Evolutionary conservation across 139 green algal genomes (phyloP).

Genomic region (Coelastrella sp.): DNA sequence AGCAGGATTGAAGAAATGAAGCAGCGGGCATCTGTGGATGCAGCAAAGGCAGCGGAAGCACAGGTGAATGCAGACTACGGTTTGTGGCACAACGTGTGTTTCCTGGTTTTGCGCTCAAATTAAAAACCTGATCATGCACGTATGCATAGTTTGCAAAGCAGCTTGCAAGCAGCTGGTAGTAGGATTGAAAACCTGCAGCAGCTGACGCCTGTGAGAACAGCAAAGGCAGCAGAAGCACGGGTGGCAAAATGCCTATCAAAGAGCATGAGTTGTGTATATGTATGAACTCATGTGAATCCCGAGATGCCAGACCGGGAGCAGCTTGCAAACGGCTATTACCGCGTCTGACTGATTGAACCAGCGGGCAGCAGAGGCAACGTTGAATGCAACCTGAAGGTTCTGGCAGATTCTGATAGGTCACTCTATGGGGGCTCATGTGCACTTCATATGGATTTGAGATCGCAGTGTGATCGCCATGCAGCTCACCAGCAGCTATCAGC

Average conservation of each 20-base stretch:
- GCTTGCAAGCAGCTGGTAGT: not conserved
- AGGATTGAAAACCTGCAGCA: too few relatives aligned
- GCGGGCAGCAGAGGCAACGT: constrained; percentile 35
- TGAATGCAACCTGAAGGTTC: too few relatives aligned
- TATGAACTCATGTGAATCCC: too few relatives aligned
- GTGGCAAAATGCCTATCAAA: too few relatives aligned
- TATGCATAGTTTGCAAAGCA: too few relatives aligned
- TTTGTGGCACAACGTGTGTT: not conserved
- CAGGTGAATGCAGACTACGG: constrained; percentile 19
- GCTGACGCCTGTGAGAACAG: too few relatives aligned
- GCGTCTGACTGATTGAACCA: constrained; percentile 37
- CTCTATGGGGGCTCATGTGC: too few relatives aligned
- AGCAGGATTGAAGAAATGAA: constrained; percentile 37
- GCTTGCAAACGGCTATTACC: constrained; percentile 20
- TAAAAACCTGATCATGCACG: too few relatives aligned
- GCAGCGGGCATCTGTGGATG: constrained; percentile 38
- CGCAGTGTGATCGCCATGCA: not conserved
- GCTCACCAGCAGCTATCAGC: constrained; percentile 25
- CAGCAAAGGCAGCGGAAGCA: constrained; percentile 39
- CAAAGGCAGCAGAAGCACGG: too few relatives aligned
- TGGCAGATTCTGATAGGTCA: too few relatives aligned
- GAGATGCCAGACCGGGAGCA: not conserved
- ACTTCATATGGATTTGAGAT: not conserved
- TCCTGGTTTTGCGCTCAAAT: too few relatives aligned
- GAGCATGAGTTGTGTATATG: too few relatives aligned